Base-by-base conservation (phyloP, 2,329 filamentous ascomycete genomes). In the Fusarium nurragi region DNA sequence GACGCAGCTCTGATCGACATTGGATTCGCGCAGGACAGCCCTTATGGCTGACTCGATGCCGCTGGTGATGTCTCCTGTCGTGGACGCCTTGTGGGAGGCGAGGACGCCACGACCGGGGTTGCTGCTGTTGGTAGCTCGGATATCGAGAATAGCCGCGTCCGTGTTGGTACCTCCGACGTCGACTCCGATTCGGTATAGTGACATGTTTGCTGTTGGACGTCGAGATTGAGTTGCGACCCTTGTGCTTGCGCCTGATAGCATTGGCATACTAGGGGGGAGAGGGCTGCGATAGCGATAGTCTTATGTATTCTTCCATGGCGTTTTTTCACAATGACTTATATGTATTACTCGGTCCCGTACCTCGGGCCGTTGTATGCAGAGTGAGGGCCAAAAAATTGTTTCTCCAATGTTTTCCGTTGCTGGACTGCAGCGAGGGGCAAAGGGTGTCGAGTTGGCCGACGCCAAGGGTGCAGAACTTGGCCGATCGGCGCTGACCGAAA, bases 31-130 rank as follows among this genome's bases (percentile, higher is more conserved):
- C 5, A 85, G 68, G 0, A 84, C 78, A 11, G 77, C 76, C 12
- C 74, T 67, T 54, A 84, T 81, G n/a, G 81, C 80, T 11, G 70
- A 67, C 60, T 80, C 76, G 25, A 85, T 83, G 19, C 83, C 83
- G 47, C 75, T 77, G 32, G 82, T 84, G 34, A 84, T 81, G 67
- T 84, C 79, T n/a, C 76, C 64, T 3, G 81, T 84, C 0, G 83
- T 85, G 1, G 80, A 73, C 5, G 81, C 78, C 69, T 85, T 85
- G 71, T 79, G 76, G 16, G 79, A 82, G 5, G 81, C 80, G 6
- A 81, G 68, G 10, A 83, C 78, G 21, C 80, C 79, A 37, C 78
- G 76, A 18, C 72, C 74, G 4, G 76, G 71, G 18, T 68, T 68
- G 38, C 76, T 68, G 5, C 68, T 69, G 47, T 76, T 69, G 9